phyloP scores from a whole-genome alignment of 1,284 basidiomycete species.

The Apiotrichum veenhuisii region DNA sequence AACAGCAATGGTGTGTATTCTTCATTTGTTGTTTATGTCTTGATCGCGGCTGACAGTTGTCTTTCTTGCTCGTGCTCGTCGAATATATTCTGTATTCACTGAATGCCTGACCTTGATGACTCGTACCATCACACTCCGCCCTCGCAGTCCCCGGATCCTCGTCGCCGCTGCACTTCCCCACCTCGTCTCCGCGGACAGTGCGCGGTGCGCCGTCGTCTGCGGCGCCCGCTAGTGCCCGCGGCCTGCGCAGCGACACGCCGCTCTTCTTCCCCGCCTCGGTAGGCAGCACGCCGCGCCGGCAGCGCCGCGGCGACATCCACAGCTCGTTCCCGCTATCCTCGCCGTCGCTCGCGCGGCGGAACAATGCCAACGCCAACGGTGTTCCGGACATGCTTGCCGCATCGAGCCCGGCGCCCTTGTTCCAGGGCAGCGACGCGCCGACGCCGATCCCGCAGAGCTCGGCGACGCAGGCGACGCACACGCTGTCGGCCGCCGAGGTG shows the following conservation, averaged over 20 bases:
- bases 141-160: conserved; percentile 44
- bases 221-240: conserved; percentile 16
- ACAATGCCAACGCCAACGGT: not conserved
- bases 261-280: conserved; percentile 52
- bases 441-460: conserved; percentile 2
- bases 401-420: not conserved
- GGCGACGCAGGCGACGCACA: conserved; percentile 13
- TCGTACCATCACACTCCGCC: not conserved
- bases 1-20: conserved; percentile 14
- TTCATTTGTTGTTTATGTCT: too few relatives aligned
- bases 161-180: conserved; percentile 65
- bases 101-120: too few relatives aligned
- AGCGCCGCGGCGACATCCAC: conserved; percentile 77
- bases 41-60: too few relatives aligned
- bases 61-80: too few relatives aligned
- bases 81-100: too few relatives aligned
- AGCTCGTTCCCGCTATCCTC: conserved; percentile 67
- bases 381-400: conserved; percentile 6
- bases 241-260: conserved; percentile 32
- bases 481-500: conserved; percentile 54
- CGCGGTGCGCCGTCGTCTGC: conserved; percentile 16
- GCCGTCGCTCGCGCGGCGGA: conserved; percentile 43
- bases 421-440: conserved; percentile 1
- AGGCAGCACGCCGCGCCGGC: conserved; percentile 60
- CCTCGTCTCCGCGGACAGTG: conserved; percentile 59